These are phyloP conservation scores for Solanum lignicaule DNA, from an alignment of 257 asterid genomes.

Conservation along the genomic window DNA sequence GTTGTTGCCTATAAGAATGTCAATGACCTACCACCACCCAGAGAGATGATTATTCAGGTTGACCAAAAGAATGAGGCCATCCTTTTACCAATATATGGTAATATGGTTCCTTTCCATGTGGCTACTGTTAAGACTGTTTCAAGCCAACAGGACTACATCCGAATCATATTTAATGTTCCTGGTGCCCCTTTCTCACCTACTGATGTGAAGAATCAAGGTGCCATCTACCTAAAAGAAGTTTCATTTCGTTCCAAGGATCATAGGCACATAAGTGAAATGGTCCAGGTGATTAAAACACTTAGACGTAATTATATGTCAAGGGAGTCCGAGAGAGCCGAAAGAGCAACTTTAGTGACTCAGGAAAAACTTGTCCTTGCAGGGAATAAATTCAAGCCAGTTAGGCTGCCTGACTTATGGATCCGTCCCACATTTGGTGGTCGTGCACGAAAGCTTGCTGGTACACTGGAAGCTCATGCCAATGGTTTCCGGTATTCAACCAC, in stretches of 20 bases:
- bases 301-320: constrained; percentile 11
- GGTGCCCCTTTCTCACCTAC: constrained; percentile 11
- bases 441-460: constrained; percentile 15
- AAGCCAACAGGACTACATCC: constrained; percentile 23
- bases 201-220: constrained; percentile 9
- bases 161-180: constrained; percentile 17
- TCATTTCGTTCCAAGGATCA: constrained; percentile 19
- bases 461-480: constrained; percentile 17
- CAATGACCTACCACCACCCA: constrained; percentile 23
- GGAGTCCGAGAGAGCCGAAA: constrained; percentile 17
- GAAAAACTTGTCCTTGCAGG: constrained; percentile 19
- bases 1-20: constrained; percentile 13
- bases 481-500: constrained; percentile 20
- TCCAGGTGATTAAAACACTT: constrained; percentile 10
- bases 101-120: constrained; percentile 23
- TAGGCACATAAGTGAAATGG: constrained; percentile 19
- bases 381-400: constrained; percentile 17
- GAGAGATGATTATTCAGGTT: constrained; percentile 18
- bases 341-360: constrained; percentile 16
- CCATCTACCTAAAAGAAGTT: constrained; percentile 17
- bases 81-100: constrained; percentile 18
- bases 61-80: constrained; percentile 20
- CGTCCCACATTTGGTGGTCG: constrained; percentile 22
- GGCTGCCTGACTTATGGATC: constrained; percentile 6
- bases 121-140: constrained; percentile 18